Base-by-base conservation (phyloP, 768 basidiomycete genomes). In the Lentinula aciculospora region DNA sequence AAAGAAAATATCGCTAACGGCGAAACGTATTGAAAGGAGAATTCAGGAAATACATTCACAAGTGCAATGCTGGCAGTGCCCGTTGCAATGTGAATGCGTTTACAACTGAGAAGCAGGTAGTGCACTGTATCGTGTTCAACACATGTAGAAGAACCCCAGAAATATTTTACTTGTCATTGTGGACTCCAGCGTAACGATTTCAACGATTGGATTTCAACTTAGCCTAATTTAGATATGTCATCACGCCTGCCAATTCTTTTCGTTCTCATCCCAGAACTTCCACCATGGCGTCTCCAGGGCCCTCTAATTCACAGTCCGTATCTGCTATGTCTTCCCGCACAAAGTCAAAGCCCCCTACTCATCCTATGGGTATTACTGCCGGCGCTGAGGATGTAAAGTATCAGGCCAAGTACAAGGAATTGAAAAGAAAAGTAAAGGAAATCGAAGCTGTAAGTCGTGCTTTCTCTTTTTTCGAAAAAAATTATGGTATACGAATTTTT, bases 321-420 rank as follows among this genome's bases (percentile, higher is more conserved):
- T 63, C 61, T 51, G 56, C 71, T 25, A 61, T 71, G 64, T 66
- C 77, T 51, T 29, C 64, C 56, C 69, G 76, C 69, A 68, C 77
- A 74, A 78, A 84, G 75, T 74, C 73, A 64, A 69, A 81, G 69
- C 64, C 27, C 19, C 60, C 32, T 23, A 5, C 75, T 23, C 76
- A 78, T 48, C 61, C 81, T 19, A 74, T 82, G 21, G 88, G 86
- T 60, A 87, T 89, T 61, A 81, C 87, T 37, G 88, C 87, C 27
- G 86, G 88, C 64, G 88, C 86, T 19, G 90, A 92, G 68, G 91
- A 93, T 71, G 82, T 82, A 67, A 92, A 91, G 72, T 94, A 93
- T 69, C 87, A 89, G 59, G 81, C 83, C 66, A 93, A 93, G 72
- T 94, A 93, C 76, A 90, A 85, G 70, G 91, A 94, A 58, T 76